Evolutionary conservation across 352 stramenopile species (phyloP), one percentile per base, ranked within the genome.

Genomic region (Pythium myriotylum): DNA sequence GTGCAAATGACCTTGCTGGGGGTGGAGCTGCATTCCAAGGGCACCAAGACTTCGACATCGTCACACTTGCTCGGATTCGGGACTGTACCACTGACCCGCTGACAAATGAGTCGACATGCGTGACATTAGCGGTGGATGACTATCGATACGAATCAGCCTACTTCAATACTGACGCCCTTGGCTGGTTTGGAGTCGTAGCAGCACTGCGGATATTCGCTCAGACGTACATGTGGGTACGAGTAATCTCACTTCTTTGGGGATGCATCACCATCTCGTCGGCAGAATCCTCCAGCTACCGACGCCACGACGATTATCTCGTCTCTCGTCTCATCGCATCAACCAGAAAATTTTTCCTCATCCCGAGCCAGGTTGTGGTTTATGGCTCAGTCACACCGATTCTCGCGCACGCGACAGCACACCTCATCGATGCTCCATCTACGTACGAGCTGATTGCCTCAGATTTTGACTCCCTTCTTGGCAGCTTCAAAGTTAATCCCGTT

Each of bases 51-150:
- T 50, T 50, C 19, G 60, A 67, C 13, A 22, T 67, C 5, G 46
- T 67, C 37, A 23, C 39, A 9, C n/a, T 67, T 9, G 16, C 53
- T 9, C 51, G 60, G 1, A 35, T 67, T 4, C 60, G 52, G 5
- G 16, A 46, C 14, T 67, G 60, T 19, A 32, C 5, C 3, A 8
- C 4, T 29, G 8, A 4, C 5, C 19, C 22, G 10, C 3, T 27
- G 20, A 5, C 26, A 17, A 23, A n/a, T 6, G 27, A 41, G 5
- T 23, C 10, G 10, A 16, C 23, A 8, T 67, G 60, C 20, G 12
- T 8, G 9, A 67, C 60, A 8, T 33, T 67, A 7, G 60, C 60
- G 8, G 60, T 67, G 9, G 60, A 67, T n/a, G 62, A 69, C 32
- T 64, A 60, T 35, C 62, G 62, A 7, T 64, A 64, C 23, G 62